Base-by-base conservation (phyloP, 345 rosid species). In the Populus nigra region DNA sequence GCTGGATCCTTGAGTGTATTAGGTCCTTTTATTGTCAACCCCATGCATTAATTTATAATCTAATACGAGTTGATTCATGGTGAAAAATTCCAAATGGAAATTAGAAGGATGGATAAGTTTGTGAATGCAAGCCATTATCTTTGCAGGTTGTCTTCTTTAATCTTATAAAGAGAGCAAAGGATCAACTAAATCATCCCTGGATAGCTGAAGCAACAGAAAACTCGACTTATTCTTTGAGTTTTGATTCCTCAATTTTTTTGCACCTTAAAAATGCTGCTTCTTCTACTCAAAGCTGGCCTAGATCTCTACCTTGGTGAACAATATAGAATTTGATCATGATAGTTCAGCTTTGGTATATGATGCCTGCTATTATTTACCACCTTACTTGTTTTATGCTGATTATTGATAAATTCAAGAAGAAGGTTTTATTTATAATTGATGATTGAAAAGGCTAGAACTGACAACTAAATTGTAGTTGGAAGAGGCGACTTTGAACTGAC, bases 151-250 rank as follows among this genome's bases (percentile, higher is more conserved):
- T 97, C 76, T 94, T 94, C 84, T 83, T 87, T 85, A 90, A 96
- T 87, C 88, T 96, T 63, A 87, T 96, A 73, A 94, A 88, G 81
- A 89, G 88, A 83, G 84, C 94, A 57, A 90, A 94, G 79, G 99
- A 94, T 84, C 81, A 72, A 33, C 78, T 65, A 69, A 91, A 94
- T 88, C 81, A 87, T 63, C 81, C 91, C 61, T 93, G 98, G 95
- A 91, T 92, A 5, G 89, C 97, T 23, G 97, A 96, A 70, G 92
- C 95, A 68, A 92, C 94, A 68, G 97, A 92, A 77, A 94, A 96
- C 80, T 91, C 97, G 68, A 82, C 77, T 41, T 90, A 93, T 74
- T 84, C 79, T 71, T 68, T 88, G 47, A 87, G 77, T 79, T 89
- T 89, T 20, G 88, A 85, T 81, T 74, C 82, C 68, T 80, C 86